A percentile compares a stretch with the other conserved stretches of the same genome.
Conservation (phyloP, 2,329 filamentous ascomycete genomes). For the Ophiognomonia clavigignenti-juglandacearum region DNA sequence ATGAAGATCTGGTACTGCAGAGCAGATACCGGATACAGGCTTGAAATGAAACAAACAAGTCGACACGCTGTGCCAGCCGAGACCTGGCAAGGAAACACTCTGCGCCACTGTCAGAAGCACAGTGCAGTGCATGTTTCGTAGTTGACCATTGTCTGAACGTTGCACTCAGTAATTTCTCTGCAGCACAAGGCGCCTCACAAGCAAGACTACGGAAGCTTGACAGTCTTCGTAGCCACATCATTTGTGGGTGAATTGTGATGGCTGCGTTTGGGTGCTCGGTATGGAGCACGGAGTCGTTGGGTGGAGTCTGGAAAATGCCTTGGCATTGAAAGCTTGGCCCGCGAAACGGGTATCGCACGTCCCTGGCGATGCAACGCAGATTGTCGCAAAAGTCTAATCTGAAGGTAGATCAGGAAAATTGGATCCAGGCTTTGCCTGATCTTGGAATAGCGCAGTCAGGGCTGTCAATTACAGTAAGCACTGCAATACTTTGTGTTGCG, state of each 20-base stretch:
- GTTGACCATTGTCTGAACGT: no score
- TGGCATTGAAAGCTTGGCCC: slow-evolving; percentile 5
- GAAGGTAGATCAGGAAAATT: slow-evolving; percentile 21
- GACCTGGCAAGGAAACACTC: not conserved
- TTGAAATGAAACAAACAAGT: not conserved
- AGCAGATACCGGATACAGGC: not conserved
- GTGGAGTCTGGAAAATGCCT: not conserved
- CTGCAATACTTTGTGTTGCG: no score
- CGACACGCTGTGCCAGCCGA: not conserved
- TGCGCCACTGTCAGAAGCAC: not conserved
- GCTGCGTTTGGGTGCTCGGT: no score
- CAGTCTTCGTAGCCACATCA: no score
- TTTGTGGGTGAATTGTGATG: no score
- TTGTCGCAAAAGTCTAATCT: slow-evolving; percentile 23
- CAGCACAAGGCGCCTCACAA: no score
- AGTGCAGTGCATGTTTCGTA: slow-evolving; percentile 5
- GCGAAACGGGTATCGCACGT: slow-evolving; percentile 13
- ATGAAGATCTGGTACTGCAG: no score
- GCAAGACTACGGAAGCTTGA: no score
- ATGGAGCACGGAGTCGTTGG: no score
- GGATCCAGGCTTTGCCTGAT: not conserved
- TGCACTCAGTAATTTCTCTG: no score
- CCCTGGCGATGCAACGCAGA: slow-evolving; percentile 21
- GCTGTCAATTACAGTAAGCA: no score
- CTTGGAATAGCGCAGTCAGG: no score